Conservation (phyloP, 2,329 filamentous ascomycete genomes). For the Dothiorella sarmentorum region DNA sequence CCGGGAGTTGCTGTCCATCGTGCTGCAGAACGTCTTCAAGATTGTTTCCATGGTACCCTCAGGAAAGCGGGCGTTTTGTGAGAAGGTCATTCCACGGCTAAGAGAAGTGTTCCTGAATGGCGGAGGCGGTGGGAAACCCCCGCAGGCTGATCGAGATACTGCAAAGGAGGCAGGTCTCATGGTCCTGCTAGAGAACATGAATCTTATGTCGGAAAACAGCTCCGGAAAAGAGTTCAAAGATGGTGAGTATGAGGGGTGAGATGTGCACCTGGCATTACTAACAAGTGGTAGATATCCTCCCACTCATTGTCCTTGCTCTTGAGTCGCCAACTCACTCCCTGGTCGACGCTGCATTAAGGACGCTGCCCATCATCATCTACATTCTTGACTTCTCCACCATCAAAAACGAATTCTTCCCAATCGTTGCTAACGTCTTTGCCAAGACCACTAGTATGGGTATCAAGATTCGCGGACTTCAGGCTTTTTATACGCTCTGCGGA, state of each 20-base stretch:
- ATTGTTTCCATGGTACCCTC: conserved; percentile 77
- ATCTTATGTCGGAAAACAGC: conserved; percentile 72
- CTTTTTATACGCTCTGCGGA: conserved; percentile 85
- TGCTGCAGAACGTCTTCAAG: conserved; percentile 88
- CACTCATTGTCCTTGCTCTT: conserved; percentile 77
- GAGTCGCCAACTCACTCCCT: conserved; percentile 87
- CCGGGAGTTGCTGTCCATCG: conserved; percentile 75
- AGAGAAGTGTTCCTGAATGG: conserved; percentile 75
- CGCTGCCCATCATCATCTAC: conserved; percentile 74
- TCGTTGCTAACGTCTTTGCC: conserved; percentile 85
- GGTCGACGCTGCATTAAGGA: conserved; percentile 79
- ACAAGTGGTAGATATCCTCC: conserved; percentile 68
- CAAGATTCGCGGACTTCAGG: conserved; percentile 87
- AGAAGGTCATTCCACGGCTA: conserved; percentile 79
- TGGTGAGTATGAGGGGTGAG: conserved; percentile 50
- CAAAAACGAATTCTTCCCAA: conserved; percentile 93
- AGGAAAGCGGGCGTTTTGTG: conserved; percentile 73
- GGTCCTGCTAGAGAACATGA: conserved; percentile 82
- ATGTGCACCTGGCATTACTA: not conserved
- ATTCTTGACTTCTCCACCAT: conserved; percentile 94
- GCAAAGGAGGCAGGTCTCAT: conserved; percentile 86
- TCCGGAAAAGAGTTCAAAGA: conserved; percentile 94
- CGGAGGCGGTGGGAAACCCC: conserved; percentile 39
- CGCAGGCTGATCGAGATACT: conserved; percentile 69
- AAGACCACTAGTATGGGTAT: conserved; percentile 92